These are phyloP conservation scores for Yamadazyma friedrichii DNA, from an alignment of 1,139 yeast genomes.

Conservation along the genomic window DNA sequence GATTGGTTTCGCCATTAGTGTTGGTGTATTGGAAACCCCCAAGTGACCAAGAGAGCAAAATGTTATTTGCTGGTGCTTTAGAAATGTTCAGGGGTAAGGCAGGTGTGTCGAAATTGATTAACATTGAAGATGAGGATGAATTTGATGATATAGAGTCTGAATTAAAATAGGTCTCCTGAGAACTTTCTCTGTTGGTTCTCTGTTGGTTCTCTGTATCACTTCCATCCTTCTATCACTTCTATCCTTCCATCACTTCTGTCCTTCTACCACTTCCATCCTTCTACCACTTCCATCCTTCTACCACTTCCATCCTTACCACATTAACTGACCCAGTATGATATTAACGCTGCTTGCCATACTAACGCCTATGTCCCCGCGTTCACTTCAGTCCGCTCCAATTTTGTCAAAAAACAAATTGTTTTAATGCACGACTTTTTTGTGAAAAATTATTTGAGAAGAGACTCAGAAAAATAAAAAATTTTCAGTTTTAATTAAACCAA, in stretches of 20 bases:
- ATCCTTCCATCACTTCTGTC: no score
- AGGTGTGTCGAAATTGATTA: slow-evolving; percentile 63
- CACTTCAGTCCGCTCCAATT: background rate
- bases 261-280: no score
- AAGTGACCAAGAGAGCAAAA: slow-evolving; percentile 74
- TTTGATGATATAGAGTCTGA: slow-evolving; percentile 46
- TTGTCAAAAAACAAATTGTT: background rate
- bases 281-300: no score
- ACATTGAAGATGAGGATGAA: slow-evolving; percentile 61
- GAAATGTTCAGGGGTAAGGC: slow-evolving; percentile 77
- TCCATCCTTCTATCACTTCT: no score
- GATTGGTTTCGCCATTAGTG: slow-evolving; percentile 71
- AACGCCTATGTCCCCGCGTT: background rate
- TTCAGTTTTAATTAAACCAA: slow-evolving; percentile 7
- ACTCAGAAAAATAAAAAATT: slow-evolving; percentile 6
- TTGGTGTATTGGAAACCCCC: slow-evolving; percentile 84
- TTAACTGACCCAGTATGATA: background rate
- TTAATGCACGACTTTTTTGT: slow-evolving; percentile 3
- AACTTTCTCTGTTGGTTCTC: no score
- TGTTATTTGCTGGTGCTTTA: slow-evolving; percentile 89
- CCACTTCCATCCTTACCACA: no score
- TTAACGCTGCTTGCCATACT: background rate
- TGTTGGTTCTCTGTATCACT: no score
- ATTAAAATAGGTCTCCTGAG: slow-evolving; percentile 1
- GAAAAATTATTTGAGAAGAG: background rate